Evolutionary conservation across 768 basidiomycete species (phyloP), one percentile per base, ranked within the genome.

Genomic region (Tylopilus sp.): DNA sequence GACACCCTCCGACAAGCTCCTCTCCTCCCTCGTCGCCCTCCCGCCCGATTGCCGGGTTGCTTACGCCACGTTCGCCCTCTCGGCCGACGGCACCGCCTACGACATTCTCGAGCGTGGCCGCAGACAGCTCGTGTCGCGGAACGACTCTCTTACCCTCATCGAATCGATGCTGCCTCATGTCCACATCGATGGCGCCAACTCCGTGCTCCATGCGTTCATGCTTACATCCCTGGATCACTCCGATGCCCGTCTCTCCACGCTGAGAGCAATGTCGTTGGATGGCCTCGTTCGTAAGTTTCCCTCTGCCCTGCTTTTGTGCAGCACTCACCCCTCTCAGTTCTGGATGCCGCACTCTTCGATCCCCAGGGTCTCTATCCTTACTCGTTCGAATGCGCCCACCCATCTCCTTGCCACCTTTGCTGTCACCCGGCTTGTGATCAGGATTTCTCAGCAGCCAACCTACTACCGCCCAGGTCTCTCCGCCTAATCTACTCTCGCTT

Each of bases 171-270:
- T 88, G 22, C 71, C 80, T 38, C 75, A 76, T 54, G 77, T 81
- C 25, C 73, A 79, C 56, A 67, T 82, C 43, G 72, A 72, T 30
- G 67, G 74, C 46, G 69, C 71, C 24, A 64, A 73, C 10, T 75
- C 72, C n/a, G 60, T 68, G 24, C 73, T 89, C 49, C 81, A 86
- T 68, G 76, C 82, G n/a, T 89, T 87, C 64, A 67, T 70, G 16
- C 66, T 87, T 26, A 72, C 74, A 17, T 70, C 77, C 25, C 53
- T 61, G 3, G 71, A 74, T 43, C 51, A 56, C 16, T 56, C 66
- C 30, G 67, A 70, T 22, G 53, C 66, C 26, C 67, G 69, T 33
- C 65, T 71, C 13, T 58, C 63, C 25, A 45, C 63, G 21, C 66
- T 85, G 36, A 62, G 61, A 53, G 56, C 57, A 16, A 63, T 85